phyloP scores from a whole-genome alignment of 805 yeast genomes.

The Metschnikowia peoriensis region DNA sequence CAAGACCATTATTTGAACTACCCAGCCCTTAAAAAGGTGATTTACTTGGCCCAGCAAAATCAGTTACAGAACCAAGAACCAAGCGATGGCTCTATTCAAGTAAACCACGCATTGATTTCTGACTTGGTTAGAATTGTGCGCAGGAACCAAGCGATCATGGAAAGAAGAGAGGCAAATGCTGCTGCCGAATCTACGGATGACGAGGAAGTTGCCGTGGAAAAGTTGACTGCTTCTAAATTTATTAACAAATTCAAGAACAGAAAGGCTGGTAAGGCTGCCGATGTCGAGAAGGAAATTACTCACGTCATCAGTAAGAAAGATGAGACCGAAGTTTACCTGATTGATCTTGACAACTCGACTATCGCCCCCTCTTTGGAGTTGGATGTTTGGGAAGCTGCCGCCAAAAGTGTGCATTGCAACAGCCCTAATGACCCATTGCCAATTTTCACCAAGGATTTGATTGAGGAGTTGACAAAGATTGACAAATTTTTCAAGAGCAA shows the following conservation, averaged over 20 bases:
- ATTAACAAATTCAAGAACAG: constrained; percentile 20
- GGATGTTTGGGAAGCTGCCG: constrained; percentile 14
- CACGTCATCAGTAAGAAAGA: constrained; percentile 5
- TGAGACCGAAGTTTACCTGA: constrained; percentile 12
- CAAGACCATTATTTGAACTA: constrained; percentile 45
- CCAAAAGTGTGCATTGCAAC: constrained; percentile 7
- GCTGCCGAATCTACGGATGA: constrained; percentile 8
- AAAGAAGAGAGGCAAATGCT: constrained; percentile 5
- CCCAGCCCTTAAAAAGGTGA: constrained; percentile 51
- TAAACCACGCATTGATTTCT: constrained; percentile 26
- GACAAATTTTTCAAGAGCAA: constrained; percentile 49
- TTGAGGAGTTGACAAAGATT: constrained; percentile 50
- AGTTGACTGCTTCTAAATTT: constrained; percentile 18
- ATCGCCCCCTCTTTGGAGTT: constrained; percentile 16
- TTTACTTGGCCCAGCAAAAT: constrained; percentile 51
- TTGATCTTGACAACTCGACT: constrained; percentile 21
- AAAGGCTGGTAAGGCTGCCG: constrained; percentile 7
- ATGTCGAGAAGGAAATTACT: constrained; percentile 4
- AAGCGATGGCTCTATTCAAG: constrained; percentile 24
- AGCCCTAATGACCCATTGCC: constrained; percentile 29
- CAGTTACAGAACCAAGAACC: constrained; percentile 27
- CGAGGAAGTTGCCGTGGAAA: constrained; percentile 10
- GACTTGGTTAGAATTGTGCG: constrained; percentile 24
- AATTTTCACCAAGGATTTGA: constrained; percentile 46
- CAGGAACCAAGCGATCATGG: constrained; percentile 10